Evolutionary conservation across 2,329 filamentous ascomycete genomes (phyloP), one percentile per base, ranked within the genome.

Genomic region (Aspergillus phoenicis): DNA sequence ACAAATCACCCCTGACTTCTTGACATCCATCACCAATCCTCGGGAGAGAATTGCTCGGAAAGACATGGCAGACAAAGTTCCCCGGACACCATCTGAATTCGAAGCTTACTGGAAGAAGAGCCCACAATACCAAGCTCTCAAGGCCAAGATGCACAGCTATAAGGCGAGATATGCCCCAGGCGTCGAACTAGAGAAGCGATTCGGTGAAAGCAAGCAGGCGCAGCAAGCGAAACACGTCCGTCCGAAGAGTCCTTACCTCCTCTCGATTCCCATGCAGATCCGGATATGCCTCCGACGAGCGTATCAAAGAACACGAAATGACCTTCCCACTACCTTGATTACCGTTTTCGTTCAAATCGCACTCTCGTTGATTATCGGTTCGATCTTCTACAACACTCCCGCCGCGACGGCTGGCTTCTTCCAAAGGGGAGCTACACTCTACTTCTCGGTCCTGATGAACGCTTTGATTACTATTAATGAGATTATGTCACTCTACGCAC

Each of bases 371-470:
- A 51, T 51, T 20, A 51, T 51, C 26, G 81, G 88, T 41, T 89
- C 87, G 63, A 87, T 95, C 65, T 96, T 93, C 77, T 95, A 86
- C 81, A 89, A 95, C 75, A 78, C 94, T 20, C 76, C 83, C 24
- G 70, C 81, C 1, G 82, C 80, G 15, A 89, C 90, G 0, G 71
- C 75, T 22, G 91, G 87, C 67, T 94, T 96, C 81, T 94, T 87
- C 79, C 83, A 85, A 68, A 86, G 91, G 55, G 89, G 89, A 60
- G 87, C 89, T 41, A 82, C 95, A 8, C 79, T 96, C 52, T 96
- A 95, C 83, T 93, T 95, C 71, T 89, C 90, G 65, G 87, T 92
- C 70, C 81, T 96, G 57, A 87, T 93, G 82, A 95, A 93, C 75
- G 91, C 90, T 45, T 93, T 94, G 68, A 82, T 87, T 61, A 89